Conservation (phyloP, 2,329 filamentous ascomycete species). For the Pseudomassariella vexata region DNA sequence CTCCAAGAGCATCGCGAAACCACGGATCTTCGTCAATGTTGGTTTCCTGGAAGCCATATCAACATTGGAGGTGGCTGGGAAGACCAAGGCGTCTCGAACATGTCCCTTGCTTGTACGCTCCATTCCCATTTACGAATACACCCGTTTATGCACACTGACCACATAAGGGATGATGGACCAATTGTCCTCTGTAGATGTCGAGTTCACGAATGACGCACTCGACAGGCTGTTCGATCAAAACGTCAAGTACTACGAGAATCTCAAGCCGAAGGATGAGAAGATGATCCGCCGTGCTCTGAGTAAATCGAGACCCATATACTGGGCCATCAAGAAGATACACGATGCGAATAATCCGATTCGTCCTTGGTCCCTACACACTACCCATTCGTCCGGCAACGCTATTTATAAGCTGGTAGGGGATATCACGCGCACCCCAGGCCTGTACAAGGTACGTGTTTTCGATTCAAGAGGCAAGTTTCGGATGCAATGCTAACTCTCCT, state of each 20-base stretch:
- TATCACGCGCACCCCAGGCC: slow-evolving; percentile 38
- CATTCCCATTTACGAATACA: not conserved
- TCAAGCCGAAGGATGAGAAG: slow-evolving; percentile 15
- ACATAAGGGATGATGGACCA: slow-evolving; percentile 32
- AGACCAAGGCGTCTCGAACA: slow-evolving; percentile 1
- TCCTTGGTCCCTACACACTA: slow-evolving; percentile 42
- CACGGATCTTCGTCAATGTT: slow-evolving; percentile 45
- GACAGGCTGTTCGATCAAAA: slow-evolving; percentile 25
- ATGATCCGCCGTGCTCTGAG: slow-evolving; percentile 2
- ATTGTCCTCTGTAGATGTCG: slow-evolving; percentile 42
- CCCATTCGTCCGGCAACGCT: slow-evolving; percentile 30
- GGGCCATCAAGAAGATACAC: slow-evolving; percentile 45
- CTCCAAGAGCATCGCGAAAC: slow-evolving; percentile 27
- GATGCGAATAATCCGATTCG: slow-evolving; percentile 40
- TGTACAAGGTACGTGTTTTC: no score
- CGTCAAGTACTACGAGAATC: slow-evolving; percentile 33
- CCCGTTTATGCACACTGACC: not conserved
- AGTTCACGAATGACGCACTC: slow-evolving; percentile 31
- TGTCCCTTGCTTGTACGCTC: not conserved
- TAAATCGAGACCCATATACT: slow-evolving; percentile 11
- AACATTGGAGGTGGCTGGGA: slow-evolving; percentile 54
- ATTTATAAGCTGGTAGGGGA: slow-evolving; percentile 39
- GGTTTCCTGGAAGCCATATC: slow-evolving; percentile 67
- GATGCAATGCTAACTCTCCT: no score
- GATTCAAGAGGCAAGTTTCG: no score